Evolutionary conservation across 2,329 filamentous ascomycete genomes (phyloP).

Genomic region (Mariannaea elegans): DNA sequence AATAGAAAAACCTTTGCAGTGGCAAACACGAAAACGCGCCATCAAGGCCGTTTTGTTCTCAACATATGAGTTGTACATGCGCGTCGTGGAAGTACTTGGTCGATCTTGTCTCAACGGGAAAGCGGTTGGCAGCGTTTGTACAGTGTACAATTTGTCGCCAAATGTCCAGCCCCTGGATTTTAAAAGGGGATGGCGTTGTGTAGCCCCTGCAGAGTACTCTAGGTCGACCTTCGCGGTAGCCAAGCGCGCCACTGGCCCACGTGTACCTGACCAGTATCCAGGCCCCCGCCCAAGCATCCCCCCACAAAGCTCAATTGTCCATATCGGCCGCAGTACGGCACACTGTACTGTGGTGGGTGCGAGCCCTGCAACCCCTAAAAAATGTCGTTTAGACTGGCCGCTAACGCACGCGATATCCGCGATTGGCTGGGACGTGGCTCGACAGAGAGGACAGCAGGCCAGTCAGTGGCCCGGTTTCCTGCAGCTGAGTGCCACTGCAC

Average conservation of each 20-base stretch:
- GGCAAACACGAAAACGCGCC: slow-evolving; percentile 10
- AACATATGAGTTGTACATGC: background rate
- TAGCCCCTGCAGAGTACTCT: slow-evolving; percentile 29
- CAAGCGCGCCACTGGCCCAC: background rate
- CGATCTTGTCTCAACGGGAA: slow-evolving; percentile 5
- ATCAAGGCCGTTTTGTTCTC: slow-evolving; percentile 5
- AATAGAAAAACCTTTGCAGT: background rate
- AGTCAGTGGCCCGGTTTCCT: slow-evolving; percentile 11
- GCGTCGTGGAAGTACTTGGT: background rate
- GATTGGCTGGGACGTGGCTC: slow-evolving; percentile 31
- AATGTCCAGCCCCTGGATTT: slow-evolving; percentile 34
- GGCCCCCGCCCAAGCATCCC: slow-evolving; percentile 1
- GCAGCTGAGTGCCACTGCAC: slow-evolving; percentile 18
- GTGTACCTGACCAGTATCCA: slow-evolving; percentile 21
- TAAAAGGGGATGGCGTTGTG: slow-evolving; percentile 25
- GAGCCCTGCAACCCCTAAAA: slow-evolving; percentile 40
- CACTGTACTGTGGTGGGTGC: slow-evolving; percentile 15
- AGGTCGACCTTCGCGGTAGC: slow-evolving; percentile 1
- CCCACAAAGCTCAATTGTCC: slow-evolving; percentile 22
- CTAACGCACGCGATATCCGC: slow-evolving; percentile 10
- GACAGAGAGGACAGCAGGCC: slow-evolving; percentile 17
- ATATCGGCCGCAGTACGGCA: slow-evolving; percentile 26
- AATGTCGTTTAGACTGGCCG: slow-evolving; percentile 25
- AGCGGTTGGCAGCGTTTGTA: slow-evolving; percentile 8
- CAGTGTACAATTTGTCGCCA: slow-evolving; percentile 12